Evolutionary conservation across 331 rosid genomes (phyloP).

Genomic region (Arachis monticola): DNA sequence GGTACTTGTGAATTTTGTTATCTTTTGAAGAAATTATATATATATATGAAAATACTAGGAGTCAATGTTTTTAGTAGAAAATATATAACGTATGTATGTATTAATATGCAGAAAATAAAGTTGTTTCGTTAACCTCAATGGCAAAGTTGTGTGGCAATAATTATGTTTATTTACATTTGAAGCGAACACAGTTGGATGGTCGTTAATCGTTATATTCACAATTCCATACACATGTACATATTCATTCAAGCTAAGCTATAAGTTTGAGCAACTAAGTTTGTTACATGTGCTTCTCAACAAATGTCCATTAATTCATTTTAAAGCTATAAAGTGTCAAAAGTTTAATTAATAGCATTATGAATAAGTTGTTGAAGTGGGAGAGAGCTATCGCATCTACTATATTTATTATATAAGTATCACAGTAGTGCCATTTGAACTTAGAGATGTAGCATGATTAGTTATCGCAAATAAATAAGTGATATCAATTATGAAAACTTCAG

Average conservation of each 20-base stretch:
- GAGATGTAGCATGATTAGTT: constrained; percentile 6
- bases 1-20: too few relatives aligned
- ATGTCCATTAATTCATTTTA: not conserved
- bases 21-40: too few relatives aligned
- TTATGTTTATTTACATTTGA: not conserved
- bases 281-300: not conserved
- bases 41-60: too few relatives aligned
- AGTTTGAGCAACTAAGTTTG: not conserved
- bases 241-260: not conserved
- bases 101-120: too few relatives aligned
- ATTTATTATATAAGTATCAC: not conserved
- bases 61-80: too few relatives aligned
- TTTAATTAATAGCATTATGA: not conserved
- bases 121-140: not conserved
- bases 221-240: not conserved
- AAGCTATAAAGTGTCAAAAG: not conserved
- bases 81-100: too few relatives aligned
- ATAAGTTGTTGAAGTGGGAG: constrained; percentile 19
- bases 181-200: not conserved
- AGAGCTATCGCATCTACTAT: not conserved
- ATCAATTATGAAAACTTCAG: not conserved
- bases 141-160: not conserved
- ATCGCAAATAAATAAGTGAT: not conserved
- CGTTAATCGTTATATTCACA: not conserved
- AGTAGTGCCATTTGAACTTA: not conserved